phyloP scores from a whole-genome alignment of 148 eudicot species.

The Silene latifolia region DNA sequence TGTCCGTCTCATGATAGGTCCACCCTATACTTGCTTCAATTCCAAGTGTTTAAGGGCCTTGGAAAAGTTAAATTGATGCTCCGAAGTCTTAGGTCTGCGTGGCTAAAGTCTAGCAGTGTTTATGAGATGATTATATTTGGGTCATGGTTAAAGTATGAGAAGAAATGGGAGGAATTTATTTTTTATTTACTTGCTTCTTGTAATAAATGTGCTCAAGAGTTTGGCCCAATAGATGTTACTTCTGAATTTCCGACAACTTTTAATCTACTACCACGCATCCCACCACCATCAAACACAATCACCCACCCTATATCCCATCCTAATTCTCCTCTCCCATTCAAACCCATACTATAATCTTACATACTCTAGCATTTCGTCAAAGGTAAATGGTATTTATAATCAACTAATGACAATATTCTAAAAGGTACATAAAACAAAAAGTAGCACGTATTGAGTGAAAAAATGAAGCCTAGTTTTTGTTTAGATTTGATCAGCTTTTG shows the following conservation, averaged over 20 bases:
- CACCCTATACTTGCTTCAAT: slow-evolving; percentile 69
- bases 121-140: slow-evolving; percentile 78
- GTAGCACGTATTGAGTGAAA: no score
- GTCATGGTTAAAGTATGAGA: slow-evolving; percentile 93
- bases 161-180: slow-evolving; percentile 75
- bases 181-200: slow-evolving; percentile 67
- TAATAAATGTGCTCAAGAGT: slow-evolving; percentile 69
- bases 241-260: slow-evolving; percentile 69
- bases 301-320: no score
- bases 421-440: no score
- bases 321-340: no score
- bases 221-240: slow-evolving; percentile 64
- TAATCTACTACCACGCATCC: no score
- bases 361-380: no score
- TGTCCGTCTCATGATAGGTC: slow-evolving; percentile 62
- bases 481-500: no score
- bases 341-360: no score
- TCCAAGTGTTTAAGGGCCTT: slow-evolving; percentile 92
- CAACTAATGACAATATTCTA: no score
- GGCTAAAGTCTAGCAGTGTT: slow-evolving; percentile 67
- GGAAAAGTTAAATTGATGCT: slow-evolving; percentile 86
- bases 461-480: no score
- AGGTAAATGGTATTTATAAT: no score
- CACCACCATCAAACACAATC: no score
- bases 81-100: slow-evolving; percentile 84